Base-by-base conservation (phyloP, 2,329 filamentous ascomycete species). In the Arthrobotrys iridis region DNA sequence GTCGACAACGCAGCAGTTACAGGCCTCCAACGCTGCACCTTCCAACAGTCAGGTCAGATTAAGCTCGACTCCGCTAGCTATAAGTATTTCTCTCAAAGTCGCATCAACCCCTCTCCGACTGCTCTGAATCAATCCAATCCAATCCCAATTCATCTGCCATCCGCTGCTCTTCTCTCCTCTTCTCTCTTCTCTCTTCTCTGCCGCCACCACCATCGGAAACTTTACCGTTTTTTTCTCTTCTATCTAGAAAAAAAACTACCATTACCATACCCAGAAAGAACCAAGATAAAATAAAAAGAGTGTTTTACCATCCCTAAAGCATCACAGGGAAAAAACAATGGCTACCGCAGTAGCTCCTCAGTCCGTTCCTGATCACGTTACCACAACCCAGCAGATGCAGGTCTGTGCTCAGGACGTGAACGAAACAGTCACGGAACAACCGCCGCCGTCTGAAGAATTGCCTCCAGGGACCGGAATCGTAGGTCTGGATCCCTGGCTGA, bases 401-500 rank as follows among this genome's bases (percentile, higher is more conserved):
- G n/a, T n/a, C n/a, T n/a, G n/a, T n/a, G n/a, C n/a, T n/a, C n/a
- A 55, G 22, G 7, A 55, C 13, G 43, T 60, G 55, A 30, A 33
- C 22, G 46, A 40, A 50, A 43, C 13, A 43, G 41, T 46, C 22
- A 40, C 60, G 10, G 52, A 66, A 37, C 43, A 33, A 15, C 43
- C 24, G 8, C 77, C 37, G 78, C 79, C 67, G 37, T 28, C 8
- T 24, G 30, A 55, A 30, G 50, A 55, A 24, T 20, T 55, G 10
- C 28, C 35, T 4, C 50, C 50, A 24, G 79, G 79, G 35, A 46
- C 81, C 96, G 95, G 94, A 79, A 93, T 97, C 60, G 83, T 96
- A 78, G 85, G 91, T 82, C 86, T 98, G 72, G 95, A 99, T 81
- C 93, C 93, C 48, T 98, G 90, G 88, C 88, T 99, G 63, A 87